A percentile compares a stretch with the other conserved stretches of the same genome.
Conservation (phyloP, 345 rosid species). For the Aethionema arabicum region DNA sequence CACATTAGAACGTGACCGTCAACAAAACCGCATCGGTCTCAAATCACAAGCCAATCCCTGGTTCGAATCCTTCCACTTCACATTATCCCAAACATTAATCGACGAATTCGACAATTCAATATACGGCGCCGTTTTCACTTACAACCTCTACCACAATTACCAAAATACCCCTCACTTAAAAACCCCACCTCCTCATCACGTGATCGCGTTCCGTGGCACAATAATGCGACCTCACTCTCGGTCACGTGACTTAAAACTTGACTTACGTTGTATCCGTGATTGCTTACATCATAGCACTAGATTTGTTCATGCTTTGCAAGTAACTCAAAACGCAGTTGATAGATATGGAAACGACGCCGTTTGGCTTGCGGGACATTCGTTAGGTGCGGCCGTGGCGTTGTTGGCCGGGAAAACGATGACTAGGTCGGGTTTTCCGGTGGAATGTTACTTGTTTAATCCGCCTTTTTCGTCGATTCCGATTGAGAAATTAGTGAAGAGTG, state of each 20-base stretch:
- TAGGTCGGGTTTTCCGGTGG: constrained; percentile 43
- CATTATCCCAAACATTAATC: constrained; percentile 42
- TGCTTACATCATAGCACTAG: constrained; percentile 54
- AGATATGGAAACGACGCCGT: constrained; percentile 41
- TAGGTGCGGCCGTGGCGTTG: constrained; percentile 70
- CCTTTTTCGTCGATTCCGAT: constrained; percentile 64
- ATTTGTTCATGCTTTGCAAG: constrained; percentile 53
- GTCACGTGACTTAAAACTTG: constrained; percentile 53
- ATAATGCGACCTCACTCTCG: constrained; percentile 45
- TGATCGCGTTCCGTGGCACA: constrained; percentile 74
- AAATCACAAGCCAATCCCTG: constrained; percentile 52
- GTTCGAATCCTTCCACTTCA: constrained; percentile 70
- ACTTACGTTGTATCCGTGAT: constrained; percentile 44
- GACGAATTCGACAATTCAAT: constrained; percentile 60
- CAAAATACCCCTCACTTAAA: constrained; percentile 19
- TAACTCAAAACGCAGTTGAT: constrained; percentile 42
- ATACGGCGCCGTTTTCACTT: constrained; percentile 62
- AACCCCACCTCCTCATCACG: constrained; percentile 48
- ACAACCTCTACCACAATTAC: constrained; percentile 28
- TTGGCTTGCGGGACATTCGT: constrained; percentile 73
- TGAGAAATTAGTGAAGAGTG: constrained; percentile 46
- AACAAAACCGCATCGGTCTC: constrained; percentile 44
- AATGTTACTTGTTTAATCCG: constrained; percentile 60
- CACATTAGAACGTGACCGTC: constrained; percentile 51
- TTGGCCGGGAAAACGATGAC: constrained; percentile 63